phyloP scores from a whole-genome alignment of 257 asterid genomes.

The Misopates orontium region DNA sequence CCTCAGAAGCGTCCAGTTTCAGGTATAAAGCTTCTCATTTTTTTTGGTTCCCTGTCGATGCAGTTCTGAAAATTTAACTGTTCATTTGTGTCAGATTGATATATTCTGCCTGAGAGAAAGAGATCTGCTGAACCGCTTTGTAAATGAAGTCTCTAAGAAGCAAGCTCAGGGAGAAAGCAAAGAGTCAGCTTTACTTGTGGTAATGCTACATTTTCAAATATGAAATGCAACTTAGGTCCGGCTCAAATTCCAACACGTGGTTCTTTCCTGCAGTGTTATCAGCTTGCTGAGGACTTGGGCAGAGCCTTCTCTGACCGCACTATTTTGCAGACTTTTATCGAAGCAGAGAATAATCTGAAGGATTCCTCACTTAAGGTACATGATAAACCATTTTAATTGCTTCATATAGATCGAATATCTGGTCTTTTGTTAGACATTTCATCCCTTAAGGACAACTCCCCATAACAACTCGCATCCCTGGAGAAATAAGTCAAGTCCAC shows the following conservation, averaged over 20 bases:
- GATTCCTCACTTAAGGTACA: constrained; percentile 64
- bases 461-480: no score
- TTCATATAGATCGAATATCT: neutral
- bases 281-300: constrained; percentile 95
- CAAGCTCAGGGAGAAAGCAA: constrained; percentile 81
- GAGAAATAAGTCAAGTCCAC: no score
- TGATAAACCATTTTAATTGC: neutral
- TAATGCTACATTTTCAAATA: constrained; percentile 25
- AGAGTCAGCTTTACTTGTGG: constrained; percentile 68
- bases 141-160: constrained; percentile 59
- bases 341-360: constrained; percentile 60
- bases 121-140: constrained; percentile 73
- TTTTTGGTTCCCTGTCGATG: neutral
- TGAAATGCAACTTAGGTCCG: neutral
- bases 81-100: constrained; percentile 47
- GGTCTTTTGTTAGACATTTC: constrained; percentile 25
- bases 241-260: neutral
- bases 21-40: constrained; percentile 47
- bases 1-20: constrained; percentile 58
- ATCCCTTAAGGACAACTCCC: no score
- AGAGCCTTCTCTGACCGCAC: constrained; percentile 82
- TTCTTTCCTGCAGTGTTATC: constrained; percentile 59
- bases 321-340: constrained; percentile 57
- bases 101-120: constrained; percentile 85
- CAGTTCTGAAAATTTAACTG: constrained; percentile 16